Conservation (phyloP, 345 rosid species). For the Melaleuca alternifolia region DNA sequence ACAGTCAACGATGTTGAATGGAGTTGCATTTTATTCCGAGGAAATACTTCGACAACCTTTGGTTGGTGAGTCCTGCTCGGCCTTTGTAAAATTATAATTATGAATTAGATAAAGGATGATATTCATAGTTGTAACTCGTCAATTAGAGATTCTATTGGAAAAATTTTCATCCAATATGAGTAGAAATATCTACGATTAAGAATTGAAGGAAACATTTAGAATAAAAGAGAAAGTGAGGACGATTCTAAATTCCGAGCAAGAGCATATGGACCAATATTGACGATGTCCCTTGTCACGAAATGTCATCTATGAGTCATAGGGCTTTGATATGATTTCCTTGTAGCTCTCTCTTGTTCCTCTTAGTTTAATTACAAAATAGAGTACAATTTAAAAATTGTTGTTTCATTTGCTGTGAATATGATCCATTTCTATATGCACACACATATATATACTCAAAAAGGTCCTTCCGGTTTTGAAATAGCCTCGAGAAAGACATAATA, state of each 20-base stretch:
- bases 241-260: background rate
- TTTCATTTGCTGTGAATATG: background rate
- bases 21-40: background rate
- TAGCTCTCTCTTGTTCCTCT: background rate
- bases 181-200: too few relatives aligned
- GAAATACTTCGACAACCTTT: too few relatives aligned
- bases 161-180: too few relatives aligned
- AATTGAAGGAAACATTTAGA: too few relatives aligned
- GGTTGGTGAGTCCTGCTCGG: too few relatives aligned
- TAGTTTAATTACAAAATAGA: background rate
- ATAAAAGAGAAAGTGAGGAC: too few relatives aligned
- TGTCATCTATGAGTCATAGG: background rate
- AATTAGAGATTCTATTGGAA: too few relatives aligned
- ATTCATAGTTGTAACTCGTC: too few relatives aligned
- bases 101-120: too few relatives aligned
- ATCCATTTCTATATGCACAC: background rate
- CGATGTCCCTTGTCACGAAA: background rate
- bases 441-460: background rate
- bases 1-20: background rate
- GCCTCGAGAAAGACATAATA: too few relatives aligned
- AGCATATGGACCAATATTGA: background rate
- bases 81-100: too few relatives aligned
- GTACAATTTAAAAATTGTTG: background rate
- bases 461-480: too few relatives aligned
- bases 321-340: background rate